Conservation (phyloP, 2,329 filamentous ascomycete species). For the Phialocephala subalpina region DNA sequence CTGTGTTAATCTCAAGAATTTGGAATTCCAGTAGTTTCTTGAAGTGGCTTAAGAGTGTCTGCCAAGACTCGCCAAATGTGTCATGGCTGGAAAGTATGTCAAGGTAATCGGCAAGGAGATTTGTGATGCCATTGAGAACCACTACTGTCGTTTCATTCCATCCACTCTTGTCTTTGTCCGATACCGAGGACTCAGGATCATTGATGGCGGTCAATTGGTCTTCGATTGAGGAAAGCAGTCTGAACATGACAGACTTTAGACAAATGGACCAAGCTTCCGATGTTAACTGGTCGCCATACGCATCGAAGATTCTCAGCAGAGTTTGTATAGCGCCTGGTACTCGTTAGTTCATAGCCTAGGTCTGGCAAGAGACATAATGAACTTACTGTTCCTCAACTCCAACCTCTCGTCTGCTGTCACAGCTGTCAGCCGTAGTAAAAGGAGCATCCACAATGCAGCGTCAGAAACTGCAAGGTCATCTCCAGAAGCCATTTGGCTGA, state of each 20-base stretch:
- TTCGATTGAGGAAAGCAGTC: slow-evolving; percentile 76
- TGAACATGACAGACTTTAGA: slow-evolving; percentile 81
- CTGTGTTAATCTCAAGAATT: slow-evolving; percentile 75
- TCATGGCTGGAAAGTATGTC: slow-evolving; percentile 71
- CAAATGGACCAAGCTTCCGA: slow-evolving; percentile 85
- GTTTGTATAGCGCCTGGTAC: slow-evolving; percentile 80
- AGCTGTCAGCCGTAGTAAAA: slow-evolving; percentile 74
- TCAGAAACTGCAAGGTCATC: slow-evolving; percentile 67
- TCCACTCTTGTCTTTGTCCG: slow-evolving; percentile 56
- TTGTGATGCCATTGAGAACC: slow-evolving; percentile 76
- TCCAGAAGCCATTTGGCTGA: slow-evolving; percentile 66
- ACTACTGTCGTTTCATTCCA: slow-evolving; percentile 81
- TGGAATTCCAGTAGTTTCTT: slow-evolving; percentile 68
- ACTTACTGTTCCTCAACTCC: slow-evolving; percentile 78
- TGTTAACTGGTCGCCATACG: slow-evolving; percentile 82
- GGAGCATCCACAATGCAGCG: slow-evolving; percentile 80
- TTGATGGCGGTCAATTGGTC: slow-evolving; percentile 55
- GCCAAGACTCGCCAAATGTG: slow-evolving; percentile 78
- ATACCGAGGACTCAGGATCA: slow-evolving; percentile 45
- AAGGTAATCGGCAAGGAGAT: slow-evolving; percentile 79
- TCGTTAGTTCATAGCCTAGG: neutral
- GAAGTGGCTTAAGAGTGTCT: slow-evolving; percentile 74
- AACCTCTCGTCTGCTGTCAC: slow-evolving; percentile 76
- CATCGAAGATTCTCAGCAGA: slow-evolving; percentile 88
- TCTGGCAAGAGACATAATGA: neutral